These are phyloP conservation scores for Diaporthe sp. DNA, from an alignment of 2,329 filamentous ascomycete species.

Conservation along the genomic window DNA sequence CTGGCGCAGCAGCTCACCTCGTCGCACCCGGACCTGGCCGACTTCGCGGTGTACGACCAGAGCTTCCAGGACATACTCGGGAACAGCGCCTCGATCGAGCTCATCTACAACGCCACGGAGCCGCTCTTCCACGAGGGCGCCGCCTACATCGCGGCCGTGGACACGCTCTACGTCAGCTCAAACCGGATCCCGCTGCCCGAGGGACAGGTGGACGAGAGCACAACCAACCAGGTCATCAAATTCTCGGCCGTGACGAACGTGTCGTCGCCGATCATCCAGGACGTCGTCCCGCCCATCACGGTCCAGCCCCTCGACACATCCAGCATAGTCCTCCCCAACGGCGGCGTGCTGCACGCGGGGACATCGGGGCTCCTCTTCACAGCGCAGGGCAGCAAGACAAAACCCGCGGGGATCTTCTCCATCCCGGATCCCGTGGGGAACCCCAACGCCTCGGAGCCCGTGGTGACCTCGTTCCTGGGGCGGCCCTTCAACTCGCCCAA, in stretches of 20 bases:
- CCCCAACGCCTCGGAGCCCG: slow-evolving; percentile 38
- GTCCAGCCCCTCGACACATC: slow-evolving; percentile 16
- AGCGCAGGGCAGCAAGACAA: slow-evolving; percentile 33
- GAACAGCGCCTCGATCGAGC: slow-evolving; percentile 30
- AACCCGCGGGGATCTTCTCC: slow-evolving; percentile 25
- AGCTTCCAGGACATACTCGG: slow-evolving; percentile 31
- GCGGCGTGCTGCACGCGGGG: slow-evolving; percentile 1
- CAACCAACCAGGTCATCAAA: slow-evolving; percentile 32
- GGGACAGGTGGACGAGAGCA: slow-evolving; percentile 29
- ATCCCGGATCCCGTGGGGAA: slow-evolving; percentile 31
- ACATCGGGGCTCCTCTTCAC: slow-evolving; percentile 29
- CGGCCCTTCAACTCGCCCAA: slow-evolving; percentile 60
- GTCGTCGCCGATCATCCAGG: slow-evolving; percentile 11
- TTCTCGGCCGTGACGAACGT: slow-evolving; percentile 29
- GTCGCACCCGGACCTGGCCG: slow-evolving; percentile 32
- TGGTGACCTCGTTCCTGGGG: slow-evolving; percentile 54
- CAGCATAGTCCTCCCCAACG: slow-evolving; percentile 31
- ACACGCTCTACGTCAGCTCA: slow-evolving; percentile 32
- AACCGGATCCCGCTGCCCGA: slow-evolving; percentile 33
- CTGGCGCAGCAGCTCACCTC: slow-evolving; percentile 14
- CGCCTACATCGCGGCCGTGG: slow-evolving; percentile 26
- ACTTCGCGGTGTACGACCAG: slow-evolving; percentile 25
- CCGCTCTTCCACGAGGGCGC: slow-evolving; percentile 34
- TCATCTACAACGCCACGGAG: slow-evolving; percentile 33
- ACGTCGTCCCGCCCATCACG: not conserved